A percentile compares a stretch with the other conserved stretches of the same genome.
These are phyloP conservation scores for Eremochloa ophiuroides DNA, from an alignment of 176 grass and related monocot genomes.

Conservation along the genomic window DNA sequence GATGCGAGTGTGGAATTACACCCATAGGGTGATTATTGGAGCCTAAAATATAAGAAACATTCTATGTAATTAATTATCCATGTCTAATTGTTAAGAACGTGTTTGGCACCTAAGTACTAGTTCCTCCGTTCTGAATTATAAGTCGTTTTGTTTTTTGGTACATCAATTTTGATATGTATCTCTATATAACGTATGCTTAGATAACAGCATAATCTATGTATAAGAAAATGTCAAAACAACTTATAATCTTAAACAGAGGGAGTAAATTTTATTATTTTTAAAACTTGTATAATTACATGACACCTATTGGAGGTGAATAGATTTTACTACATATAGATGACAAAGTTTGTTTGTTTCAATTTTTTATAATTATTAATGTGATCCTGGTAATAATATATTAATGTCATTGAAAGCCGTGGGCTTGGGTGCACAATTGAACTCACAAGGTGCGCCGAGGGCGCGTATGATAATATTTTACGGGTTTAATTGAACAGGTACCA, in stretches of 20 bases:
- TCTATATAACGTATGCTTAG: too few species aligned
- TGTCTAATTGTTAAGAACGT: not conserved
- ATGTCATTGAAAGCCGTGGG: not conserved
- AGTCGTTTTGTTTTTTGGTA: too few species aligned
- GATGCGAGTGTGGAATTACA: not conserved
- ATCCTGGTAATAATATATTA: not conserved
- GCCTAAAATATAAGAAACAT: not conserved
- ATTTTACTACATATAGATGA: not conserved
- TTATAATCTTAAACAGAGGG: too few species aligned
- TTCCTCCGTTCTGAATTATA: too few species aligned
- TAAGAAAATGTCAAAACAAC: too few species aligned
- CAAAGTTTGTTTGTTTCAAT: not conserved
- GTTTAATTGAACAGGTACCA: too few species aligned
- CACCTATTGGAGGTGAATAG: too few species aligned
- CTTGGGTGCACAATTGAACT: not conserved
- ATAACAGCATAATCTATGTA: too few species aligned
- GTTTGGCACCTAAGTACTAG: not conserved
- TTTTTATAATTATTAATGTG: not conserved
- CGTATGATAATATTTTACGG: not conserved
- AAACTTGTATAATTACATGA: too few species aligned
- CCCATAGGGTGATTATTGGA: not conserved
- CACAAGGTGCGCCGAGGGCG: not conserved
- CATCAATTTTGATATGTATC: too few species aligned
- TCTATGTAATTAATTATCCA: not conserved
- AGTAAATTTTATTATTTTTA: too few species aligned